These are phyloP conservation scores for Monosporozyma siamensis DNA, from an alignment of 805 yeast genomes.

Conservation along the genomic window DNA sequence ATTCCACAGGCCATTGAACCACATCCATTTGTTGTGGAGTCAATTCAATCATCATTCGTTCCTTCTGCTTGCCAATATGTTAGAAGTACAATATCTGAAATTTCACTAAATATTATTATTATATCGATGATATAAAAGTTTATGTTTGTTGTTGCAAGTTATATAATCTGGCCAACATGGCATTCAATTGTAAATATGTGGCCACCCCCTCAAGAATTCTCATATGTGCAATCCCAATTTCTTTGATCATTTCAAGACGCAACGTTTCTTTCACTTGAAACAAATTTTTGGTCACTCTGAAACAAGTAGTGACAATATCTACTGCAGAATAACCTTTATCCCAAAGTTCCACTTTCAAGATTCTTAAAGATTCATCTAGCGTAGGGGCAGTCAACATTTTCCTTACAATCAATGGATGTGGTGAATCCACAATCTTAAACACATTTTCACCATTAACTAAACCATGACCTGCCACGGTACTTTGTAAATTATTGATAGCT, in stretches of 20 bases:
- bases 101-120: no score
- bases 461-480: constrained; percentile 89
- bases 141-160: constrained; percentile 8
- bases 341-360: constrained; percentile 63
- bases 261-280: constrained; percentile 57
- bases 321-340: constrained; percentile 85
- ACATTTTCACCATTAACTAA: constrained; percentile 88
- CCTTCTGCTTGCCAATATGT: no score
- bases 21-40: constrained; percentile 41
- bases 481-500: constrained; percentile 87
- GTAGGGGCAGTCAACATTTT: constrained; percentile 50
- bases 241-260: constrained; percentile 68
- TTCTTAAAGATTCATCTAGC: constrained; percentile 57
- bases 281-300: constrained; percentile 74
- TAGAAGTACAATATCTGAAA: no score
- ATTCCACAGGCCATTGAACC: constrained; percentile 34
- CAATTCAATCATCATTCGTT: constrained; percentile 11
- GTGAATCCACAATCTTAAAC: constrained; percentile 90
- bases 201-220: constrained; percentile 88
- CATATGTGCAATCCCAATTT: constrained; percentile 88
- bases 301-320: constrained; percentile 84
- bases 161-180: constrained; percentile 56
- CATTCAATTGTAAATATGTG: constrained; percentile 76
- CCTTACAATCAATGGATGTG: constrained; percentile 81
- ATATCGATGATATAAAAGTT: background rate